Conservation (phyloP, 495 filamentous ascomycete genomes). For the Parachaetomium inaequale region DNA sequence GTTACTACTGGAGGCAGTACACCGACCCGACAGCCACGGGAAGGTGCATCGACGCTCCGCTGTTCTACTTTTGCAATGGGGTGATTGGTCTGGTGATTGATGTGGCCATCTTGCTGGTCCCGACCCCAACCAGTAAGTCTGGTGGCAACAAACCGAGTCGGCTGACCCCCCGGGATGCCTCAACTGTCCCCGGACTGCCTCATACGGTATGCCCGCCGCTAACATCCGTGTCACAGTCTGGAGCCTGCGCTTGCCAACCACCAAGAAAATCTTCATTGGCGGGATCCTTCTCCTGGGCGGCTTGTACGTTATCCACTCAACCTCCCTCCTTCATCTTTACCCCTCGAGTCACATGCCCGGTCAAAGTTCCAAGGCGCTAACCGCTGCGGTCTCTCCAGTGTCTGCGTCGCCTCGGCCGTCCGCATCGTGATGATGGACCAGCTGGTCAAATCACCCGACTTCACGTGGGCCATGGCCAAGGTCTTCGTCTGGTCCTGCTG, state of each 20-base stretch:
- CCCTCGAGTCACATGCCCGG: background rate
- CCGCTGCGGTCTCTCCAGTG: conserved; percentile 10
- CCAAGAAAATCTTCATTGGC: conserved; percentile 41
- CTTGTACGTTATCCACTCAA: conserved; percentile 31
- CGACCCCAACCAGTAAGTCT: conserved; percentile 36
- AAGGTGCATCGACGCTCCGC: conserved; percentile 22
- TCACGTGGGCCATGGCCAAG: conserved; percentile 40
- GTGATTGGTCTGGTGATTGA: conserved; percentile 38
- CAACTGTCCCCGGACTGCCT: no score
- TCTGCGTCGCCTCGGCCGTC: conserved; percentile 42
- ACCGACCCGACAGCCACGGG: conserved; percentile 22
- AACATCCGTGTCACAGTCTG: no score
- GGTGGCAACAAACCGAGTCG: no score
- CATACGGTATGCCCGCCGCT: no score
- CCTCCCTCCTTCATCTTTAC: conserved; percentile 3
- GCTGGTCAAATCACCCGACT: conserved; percentile 34
- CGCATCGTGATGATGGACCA: conserved; percentile 39
- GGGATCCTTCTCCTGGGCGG: conserved; percentile 42
- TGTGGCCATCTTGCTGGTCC: conserved; percentile 42
- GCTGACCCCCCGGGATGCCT: no score
- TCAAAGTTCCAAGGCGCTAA: background rate
- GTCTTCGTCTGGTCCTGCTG: conserved; percentile 45
- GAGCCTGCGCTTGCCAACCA: no score
- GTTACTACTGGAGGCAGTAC: conserved; percentile 27
- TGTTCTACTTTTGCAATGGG: conserved; percentile 27